Evolutionary conservation across 2,329 filamentous ascomycete species (phyloP).

Genomic region (Passalora sequoiae): DNA sequence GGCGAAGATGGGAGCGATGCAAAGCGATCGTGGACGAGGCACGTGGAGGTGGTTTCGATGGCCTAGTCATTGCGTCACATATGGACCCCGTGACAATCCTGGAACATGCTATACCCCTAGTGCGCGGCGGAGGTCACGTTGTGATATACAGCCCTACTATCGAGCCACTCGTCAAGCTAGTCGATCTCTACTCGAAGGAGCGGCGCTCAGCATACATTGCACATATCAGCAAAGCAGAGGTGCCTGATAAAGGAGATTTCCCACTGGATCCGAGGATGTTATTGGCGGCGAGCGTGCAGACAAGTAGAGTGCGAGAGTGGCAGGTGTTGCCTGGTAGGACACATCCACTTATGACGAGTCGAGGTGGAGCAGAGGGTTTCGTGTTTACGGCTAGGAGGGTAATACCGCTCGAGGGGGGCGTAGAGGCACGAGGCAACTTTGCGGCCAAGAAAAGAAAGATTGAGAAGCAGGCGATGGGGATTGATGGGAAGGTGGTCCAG

Average conservation of each 20-base stretch:
- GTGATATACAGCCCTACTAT: conserved; percentile 78
- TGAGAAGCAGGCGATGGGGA: not conserved
- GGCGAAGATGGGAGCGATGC: conserved; percentile 70
- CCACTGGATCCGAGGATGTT: conserved; percentile 81
- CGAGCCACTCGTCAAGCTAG: conserved; percentile 70
- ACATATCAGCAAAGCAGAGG: conserved; percentile 27
- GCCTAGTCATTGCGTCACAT: conserved; percentile 71
- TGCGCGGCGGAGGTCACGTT: conserved; percentile 76
- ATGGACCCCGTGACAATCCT: conserved; percentile 79
- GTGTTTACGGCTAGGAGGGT: conserved; percentile 80
- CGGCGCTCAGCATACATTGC: conserved; percentile 70
- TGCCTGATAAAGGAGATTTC: conserved; percentile 59
- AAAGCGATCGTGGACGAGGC: conserved; percentile 69
- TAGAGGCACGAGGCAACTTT: conserved; percentile 76
- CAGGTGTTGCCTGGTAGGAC: conserved; percentile 89
- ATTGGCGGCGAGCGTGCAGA: conserved; percentile 75
- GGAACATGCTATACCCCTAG: conserved; percentile 68
- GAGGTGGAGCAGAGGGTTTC: conserved; percentile 84
- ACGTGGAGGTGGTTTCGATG: conserved; percentile 71
- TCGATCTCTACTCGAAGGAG: conserved; percentile 78
- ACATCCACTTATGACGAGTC: conserved; percentile 87
- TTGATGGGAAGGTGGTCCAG: not conserved
- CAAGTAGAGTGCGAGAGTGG: conserved; percentile 71
- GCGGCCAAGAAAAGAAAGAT: conserved; percentile 58
- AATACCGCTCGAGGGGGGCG: conserved; percentile 69